Evolutionary conservation across 2,329 filamentous ascomycete genomes (phyloP), one percentile per base, ranked within the genome.

Genomic region (Coniochaeta prunicola): DNA sequence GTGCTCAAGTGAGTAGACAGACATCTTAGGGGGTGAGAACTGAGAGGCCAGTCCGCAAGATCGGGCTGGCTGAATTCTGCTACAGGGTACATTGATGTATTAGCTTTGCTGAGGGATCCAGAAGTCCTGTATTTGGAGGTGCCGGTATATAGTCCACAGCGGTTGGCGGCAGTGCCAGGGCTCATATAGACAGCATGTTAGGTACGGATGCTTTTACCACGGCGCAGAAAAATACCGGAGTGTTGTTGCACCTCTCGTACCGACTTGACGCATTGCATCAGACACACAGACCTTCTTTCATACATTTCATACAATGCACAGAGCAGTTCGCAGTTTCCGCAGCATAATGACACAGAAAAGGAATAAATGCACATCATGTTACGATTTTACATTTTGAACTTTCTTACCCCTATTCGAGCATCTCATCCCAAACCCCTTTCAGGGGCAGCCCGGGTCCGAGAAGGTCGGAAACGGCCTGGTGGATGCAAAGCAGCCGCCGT

Each of bases 61-160:
- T 40, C 38, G 38, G 10, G 38, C 5, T 40, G 38, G 10, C 17
- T 40, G n/a, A 21, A 6, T 15, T 21, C 38, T 40, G 12, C 38
- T 10, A 19, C 38, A n/a, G 5, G 17, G 13, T 40, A 15, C 10
- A 40, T 4, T 6, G 17, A 6, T 19, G 3, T 36, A 36, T 36
- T 36, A 9, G 4, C 33, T 9, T 36, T 36, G 33, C 38, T 4
- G 21, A 15, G 38, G 8, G 17, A 40, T 40, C n/a, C 38, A 19
- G 21, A 40, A 40, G 17, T 40, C 38, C 38, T 13, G 15, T 4
- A 36, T 40, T 40, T n/a, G 38, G 38, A n/a, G n/a, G 8, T 21
- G 4, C n/a, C 5, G 38, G 17, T 6, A n/a, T 4, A 6, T 4
- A n/a, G 17, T 40, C 21, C 59, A 68, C 67, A 64, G 70, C 58